Percentiles rank a stretch among this genome's conserved stretches.
Conservation (phyloP, 306 rosid species). For the Gastrolobium villosum region DNA sequence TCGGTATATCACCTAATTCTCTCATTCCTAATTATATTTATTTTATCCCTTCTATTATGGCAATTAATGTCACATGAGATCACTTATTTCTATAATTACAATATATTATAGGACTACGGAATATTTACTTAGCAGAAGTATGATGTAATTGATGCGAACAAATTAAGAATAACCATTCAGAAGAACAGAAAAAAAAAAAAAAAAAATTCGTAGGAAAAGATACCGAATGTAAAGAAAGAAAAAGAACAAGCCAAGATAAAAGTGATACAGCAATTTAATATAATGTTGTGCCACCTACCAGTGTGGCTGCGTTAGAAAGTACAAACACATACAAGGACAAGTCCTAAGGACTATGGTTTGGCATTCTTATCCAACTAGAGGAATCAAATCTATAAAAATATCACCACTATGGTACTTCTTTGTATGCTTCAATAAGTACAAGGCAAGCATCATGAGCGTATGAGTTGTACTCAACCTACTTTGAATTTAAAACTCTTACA, state of each 20-base stretch:
- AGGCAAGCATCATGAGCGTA: neutral
- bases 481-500: neutral
- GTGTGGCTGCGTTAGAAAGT: slow-evolving; percentile 1
- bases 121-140: neutral
- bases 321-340: neutral
- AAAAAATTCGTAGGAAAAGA: too few relatives aligned
- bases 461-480: slow-evolving; percentile 32
- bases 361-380: slow-evolving; percentile 40
- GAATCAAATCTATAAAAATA: slow-evolving; percentile 1
- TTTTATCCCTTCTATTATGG: too few relatives aligned
- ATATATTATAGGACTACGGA: too few relatives aligned
- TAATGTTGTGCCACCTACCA: slow-evolving; percentile 4
- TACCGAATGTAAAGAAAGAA: too few relatives aligned
- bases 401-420: neutral
- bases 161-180: neutral
- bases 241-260: neutral
- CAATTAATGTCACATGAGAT: too few relatives aligned
- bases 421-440: slow-evolving; percentile 17
- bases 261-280: neutral
- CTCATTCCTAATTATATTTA: too few relatives aligned
- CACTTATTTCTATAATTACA: too few relatives aligned
- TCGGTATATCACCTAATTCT: too few relatives aligned
- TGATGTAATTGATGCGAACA: neutral
- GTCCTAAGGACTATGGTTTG: neutral
- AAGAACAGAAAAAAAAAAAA: neutral